Base-by-base conservation (phyloP, 2,329 filamentous ascomycete genomes). In the Fusarium luffae region DNA sequence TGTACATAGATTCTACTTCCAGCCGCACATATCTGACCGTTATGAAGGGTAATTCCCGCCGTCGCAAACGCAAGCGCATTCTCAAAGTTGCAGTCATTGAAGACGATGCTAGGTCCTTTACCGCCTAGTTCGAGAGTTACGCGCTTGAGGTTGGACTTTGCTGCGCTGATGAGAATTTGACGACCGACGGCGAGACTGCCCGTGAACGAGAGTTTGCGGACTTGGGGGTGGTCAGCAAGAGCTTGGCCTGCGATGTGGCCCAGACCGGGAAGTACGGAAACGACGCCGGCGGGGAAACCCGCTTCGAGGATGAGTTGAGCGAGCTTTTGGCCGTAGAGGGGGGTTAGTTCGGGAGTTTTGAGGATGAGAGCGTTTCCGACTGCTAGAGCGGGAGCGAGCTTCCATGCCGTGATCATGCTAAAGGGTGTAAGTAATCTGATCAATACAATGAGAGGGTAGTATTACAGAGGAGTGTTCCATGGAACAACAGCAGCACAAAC, bases 121-220 rank as follows among this genome's bases (percentile, higher is more conserved):
- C 92, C 89, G 43, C 91, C 90, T 18, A 92, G 87, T 81, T 93
- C 90, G 41, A 93, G 85, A 21, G 90, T 92, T 46, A 93, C 89
- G 85, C 92, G 92, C 86, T 92, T 93, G 71, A 93, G 80, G 85
- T 93, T 92, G 71, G 89, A 91, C 65, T 85, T 79, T 62, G 91
- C 90, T 9, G 91, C 90, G 28, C 90, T 87, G 84, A 92, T 92
- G 86, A 93, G 90, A 81, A 93, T 91, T 77, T 7, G 83, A 28
- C 86, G 85, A 3, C 88, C 92, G 1, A 90, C 92, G 1, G 81
- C 82, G 0, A 90, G 92, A 16, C 87, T 90, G 42, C 92, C 92
- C 0, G 92, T 93, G 72, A 94, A 94, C 1, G 91, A 90, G 56
- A 93, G 84, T 81, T 93, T 93, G 74, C 91, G 88, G 27, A 94